A percentile compares a stretch with the other conserved stretches of the same genome.
Conservation (phyloP, 2,329 filamentous ascomycete species). For the Hymenoscyphus infarciens region DNA sequence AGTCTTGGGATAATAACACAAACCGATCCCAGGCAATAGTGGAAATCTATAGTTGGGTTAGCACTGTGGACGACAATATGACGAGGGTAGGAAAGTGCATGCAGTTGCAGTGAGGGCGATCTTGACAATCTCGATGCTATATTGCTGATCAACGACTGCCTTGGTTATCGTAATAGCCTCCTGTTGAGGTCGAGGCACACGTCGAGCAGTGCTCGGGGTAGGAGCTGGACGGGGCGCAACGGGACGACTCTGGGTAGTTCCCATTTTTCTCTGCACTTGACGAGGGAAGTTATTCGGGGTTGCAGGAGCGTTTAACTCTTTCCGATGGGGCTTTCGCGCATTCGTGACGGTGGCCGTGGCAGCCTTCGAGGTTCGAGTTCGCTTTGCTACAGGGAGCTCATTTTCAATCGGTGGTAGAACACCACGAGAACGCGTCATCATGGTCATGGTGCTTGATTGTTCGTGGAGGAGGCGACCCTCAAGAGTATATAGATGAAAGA, state of each 20-base stretch:
- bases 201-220: background rate
- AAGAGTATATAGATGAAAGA: background rate
- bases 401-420: background rate
- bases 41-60: background rate
- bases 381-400: background rate
- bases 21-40: background rate
- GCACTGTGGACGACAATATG: too few relatives aligned
- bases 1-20: background rate
- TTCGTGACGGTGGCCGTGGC: background rate
- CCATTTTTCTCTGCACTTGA: too few relatives aligned
- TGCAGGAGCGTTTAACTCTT: background rate
- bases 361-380: background rate
- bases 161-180: background rate
- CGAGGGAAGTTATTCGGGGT: background rate
- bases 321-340: too few relatives aligned
- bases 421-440: background rate
- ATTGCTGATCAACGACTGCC: background rate
- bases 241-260: background rate
- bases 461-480: background rate
- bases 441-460: background rate
- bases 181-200: background rate
- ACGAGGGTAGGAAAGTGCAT: too few relatives aligned
- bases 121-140: background rate
- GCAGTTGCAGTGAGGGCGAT: background rate
- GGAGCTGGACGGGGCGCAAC: background rate